Percentiles rank a stretch among this genome's conserved stretches.
phyloP scores from a whole-genome alignment of 2,329 filamentous ascomycete genomes.

The Fusarium verrucosum region DNA sequence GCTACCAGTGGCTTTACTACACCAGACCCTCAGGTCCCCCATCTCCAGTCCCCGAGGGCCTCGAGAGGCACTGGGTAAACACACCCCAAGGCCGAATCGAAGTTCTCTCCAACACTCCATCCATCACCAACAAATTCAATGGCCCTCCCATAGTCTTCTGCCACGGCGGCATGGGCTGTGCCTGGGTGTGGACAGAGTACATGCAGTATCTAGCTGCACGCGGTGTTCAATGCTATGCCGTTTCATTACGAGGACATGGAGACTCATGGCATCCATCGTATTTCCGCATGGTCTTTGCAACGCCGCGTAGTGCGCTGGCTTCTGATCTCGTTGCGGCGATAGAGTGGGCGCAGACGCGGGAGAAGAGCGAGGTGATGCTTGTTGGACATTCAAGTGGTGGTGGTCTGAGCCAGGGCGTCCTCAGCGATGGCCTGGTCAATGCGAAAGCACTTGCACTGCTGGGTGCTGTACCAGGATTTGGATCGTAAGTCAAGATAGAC shows the following conservation, averaged over 20 bases:
- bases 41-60: constrained; percentile 47
- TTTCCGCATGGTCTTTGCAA: constrained; percentile 58
- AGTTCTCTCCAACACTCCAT: constrained; percentile 55
- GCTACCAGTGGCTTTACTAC: constrained; percentile 42
- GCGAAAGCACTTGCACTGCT: constrained; percentile 58
- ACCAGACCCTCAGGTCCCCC: constrained; percentile 38
- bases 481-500: constrained; percentile 37
- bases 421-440: constrained; percentile 52
- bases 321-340: constrained; percentile 57
- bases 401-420: constrained; percentile 59
- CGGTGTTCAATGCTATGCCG: constrained; percentile 60
- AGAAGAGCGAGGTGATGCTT: constrained; percentile 51
- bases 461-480: constrained; percentile 58
- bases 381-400: constrained; percentile 63
- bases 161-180: constrained; percentile 64
- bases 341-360: constrained; percentile 47
- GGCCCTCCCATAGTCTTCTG: constrained; percentile 58
- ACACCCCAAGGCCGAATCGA: constrained; percentile 59
- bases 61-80: constrained; percentile 56
- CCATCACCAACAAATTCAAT: constrained; percentile 9
- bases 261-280: constrained; percentile 61
- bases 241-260: constrained; percentile 63
- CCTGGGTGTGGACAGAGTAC: constrained; percentile 62
- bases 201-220: constrained; percentile 57
- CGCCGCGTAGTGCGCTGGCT: constrained; percentile 53